Base-by-base conservation (phyloP, 805 yeast genomes). In the Pichia californica region DNA sequence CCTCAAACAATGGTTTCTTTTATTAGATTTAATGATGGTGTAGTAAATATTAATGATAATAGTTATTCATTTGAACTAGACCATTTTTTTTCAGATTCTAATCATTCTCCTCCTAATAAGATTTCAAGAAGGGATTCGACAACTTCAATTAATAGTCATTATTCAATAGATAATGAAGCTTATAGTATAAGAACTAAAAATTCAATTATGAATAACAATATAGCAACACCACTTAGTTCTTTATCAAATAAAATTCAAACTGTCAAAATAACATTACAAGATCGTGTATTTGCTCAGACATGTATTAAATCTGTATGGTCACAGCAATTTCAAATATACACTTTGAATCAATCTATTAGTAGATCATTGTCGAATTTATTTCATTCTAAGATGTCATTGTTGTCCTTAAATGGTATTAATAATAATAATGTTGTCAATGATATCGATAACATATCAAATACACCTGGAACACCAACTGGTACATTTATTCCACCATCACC, bases 401-500 rank as follows among this genome's bases (percentile, higher is more conserved):
- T 40, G 16, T 44, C 43, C 2, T 18, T 43, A 5, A 37, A 43
- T 34, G 13, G 31, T 3, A 32, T 37, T 4, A 25, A 21, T 10
- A 38, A 40, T 9, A 33, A 36, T 32, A 32, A n/a, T 10, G 10
- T 10, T 31, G 13, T 31, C 16, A 31, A 31, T 10, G 8, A 31
- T 31, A 5, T 6, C 11, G 8, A 7, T 18, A 16, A 16, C 10
- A 18, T 16, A 15, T 15, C 6, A 3, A 31, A 31, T 10, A 19
- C 14, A 7, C 13, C 35, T 3, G 14, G 13, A 21, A 13, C 31
- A 25, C 3, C 31, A n/a, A 19, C n/a, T 21, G 13, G 7, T 20
- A 25, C 44, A n/a, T 48, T 48, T 34, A 20, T 40, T 7, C 44
- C 43, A n/a, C 47, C 51, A 9, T 45, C 51, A 7, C 39, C 49